Conservation (phyloP, 768 basidiomycete species). For the Panaeolus cyanescens region DNA sequence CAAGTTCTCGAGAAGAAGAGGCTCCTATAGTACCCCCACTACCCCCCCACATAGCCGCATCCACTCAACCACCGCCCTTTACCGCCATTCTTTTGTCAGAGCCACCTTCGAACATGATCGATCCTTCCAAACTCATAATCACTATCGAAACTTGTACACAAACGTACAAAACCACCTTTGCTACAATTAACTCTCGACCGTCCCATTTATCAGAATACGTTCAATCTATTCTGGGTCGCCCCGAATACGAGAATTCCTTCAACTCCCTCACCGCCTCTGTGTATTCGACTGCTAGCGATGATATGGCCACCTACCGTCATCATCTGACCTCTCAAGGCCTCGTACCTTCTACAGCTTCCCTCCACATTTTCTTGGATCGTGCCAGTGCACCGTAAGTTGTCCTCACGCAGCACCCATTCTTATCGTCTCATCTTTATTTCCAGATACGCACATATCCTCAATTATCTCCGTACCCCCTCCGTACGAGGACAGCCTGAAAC, state of each 20-base stretch:
- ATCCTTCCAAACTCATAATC: conserved; percentile 66
- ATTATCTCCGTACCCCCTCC: conserved; percentile 64
- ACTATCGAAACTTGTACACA: conserved; percentile 74
- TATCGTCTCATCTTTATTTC: background rate
- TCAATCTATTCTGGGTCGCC: conserved; percentile 39
- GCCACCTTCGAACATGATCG: conserved; percentile 45
- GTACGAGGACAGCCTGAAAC: conserved; percentile 47
- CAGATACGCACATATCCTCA: conserved; percentile 72
- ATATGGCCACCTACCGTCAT: conserved; percentile 57
- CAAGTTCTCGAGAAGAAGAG: conserved; percentile 37
- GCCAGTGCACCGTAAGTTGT: conserved; percentile 74
- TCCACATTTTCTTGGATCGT: conserved; percentile 81
- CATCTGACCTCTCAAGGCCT: conserved; percentile 67
- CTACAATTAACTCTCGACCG: conserved; percentile 67
- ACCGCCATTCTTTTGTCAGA: conserved; percentile 66
- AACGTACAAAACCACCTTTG: conserved; percentile 65
- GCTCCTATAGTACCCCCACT: conserved; percentile 50
- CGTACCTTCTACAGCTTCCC: conserved; percentile 40
- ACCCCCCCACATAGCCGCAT: conserved; percentile 43
- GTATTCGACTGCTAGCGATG: conserved; percentile 54
- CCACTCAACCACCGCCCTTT: conserved; percentile 59
- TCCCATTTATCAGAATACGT: conserved; percentile 67
- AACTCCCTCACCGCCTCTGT: conserved; percentile 56
- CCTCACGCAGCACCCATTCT: background rate
- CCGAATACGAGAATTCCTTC: conserved; percentile 19